Base-by-base conservation (phyloP, 2,329 filamentous ascomycete genomes). In the Calonectria henricotiae region DNA sequence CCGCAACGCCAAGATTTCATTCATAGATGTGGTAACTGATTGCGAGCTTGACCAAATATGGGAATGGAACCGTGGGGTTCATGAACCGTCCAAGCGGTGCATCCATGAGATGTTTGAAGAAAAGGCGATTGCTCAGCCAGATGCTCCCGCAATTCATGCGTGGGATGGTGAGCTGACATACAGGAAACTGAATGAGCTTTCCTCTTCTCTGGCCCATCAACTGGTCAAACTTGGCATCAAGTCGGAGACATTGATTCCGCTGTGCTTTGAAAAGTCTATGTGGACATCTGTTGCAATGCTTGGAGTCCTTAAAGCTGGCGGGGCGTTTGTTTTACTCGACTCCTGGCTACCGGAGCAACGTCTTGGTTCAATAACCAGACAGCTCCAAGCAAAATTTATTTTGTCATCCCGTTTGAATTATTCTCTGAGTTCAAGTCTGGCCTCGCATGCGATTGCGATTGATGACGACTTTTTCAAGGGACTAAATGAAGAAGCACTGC, bases 121-220 rank as follows among this genome's bases (percentile, higher is more conserved):
- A 7, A 61, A 58, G 11, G 72, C 68, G 2, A 32, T 63, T 13
- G 61, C 65, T 2, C 62, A 66, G 15, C 76, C 73, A 2, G 23
- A 61, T 13, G 70, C 72, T 4, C 61, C 62, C 5, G 76, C 76
- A 5, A 49, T 78, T 17, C 75, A 66, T 35, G 73, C 74, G 5
- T 78, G 73, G 76, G 75, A 77, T 35, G 76, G 64, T 20, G 25
- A 78, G 49, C 79, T 85, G 67, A 84, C 83, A 6, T 86, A 85
- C 65, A 67, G 75, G 43, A 79, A 86, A 37, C 75, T 86, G 2
- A 81, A 86, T 46, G 67, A 72, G 0, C 75, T 81, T 12, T 84
- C 85, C 0, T 81, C 80, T 37, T 69, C 76, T 1, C 77, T 86
- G 7, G 84, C 84, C 8, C 71, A 74, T 13, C 75, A 81, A 51